Evolutionary conservation across 306 rosid genomes (phyloP).

Genomic region (Carpinus viminea): DNA sequence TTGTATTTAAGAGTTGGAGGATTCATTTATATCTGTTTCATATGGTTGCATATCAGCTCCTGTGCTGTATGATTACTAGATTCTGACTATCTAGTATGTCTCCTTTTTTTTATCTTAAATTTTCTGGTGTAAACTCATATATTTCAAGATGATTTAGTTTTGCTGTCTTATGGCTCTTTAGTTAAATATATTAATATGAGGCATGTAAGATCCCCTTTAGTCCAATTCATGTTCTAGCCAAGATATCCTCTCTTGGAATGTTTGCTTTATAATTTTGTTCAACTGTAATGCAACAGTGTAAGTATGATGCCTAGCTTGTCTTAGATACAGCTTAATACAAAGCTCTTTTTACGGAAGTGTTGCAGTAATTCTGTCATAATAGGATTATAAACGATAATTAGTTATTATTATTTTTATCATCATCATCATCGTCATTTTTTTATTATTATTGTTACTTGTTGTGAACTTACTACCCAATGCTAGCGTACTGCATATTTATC

Average conservation of each 20-base stretch:
- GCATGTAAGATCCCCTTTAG: neutral
- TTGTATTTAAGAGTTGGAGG: neutral
- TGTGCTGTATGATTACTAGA: neutral
- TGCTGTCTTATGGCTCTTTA: neutral
- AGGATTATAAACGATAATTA: neutral
- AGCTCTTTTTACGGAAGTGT: neutral
- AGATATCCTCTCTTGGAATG: neutral
- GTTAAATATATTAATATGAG: neutral
- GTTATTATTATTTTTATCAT: neutral
- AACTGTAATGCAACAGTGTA: neutral
- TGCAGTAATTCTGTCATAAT: neutral
- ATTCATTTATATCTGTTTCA: neutral
- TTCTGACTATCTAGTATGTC: neutral
- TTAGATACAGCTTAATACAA: neutral
- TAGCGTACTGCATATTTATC: neutral
- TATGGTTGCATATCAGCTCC: neutral
- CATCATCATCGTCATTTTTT: conserved; percentile 3
- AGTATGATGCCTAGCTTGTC: neutral
- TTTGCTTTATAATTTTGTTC: neutral
- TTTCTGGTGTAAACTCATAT: neutral
- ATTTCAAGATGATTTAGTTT: neutral
- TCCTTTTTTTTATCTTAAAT: neutral
- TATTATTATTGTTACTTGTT: conserved; percentile 17
- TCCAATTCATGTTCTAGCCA: neutral
- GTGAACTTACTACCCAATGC: neutral